Percentiles rank a stretch among this genome's conserved stretches.
phyloP scores from a whole-genome alignment of 2,329 filamentous ascomycete genomes.

The Diaporthe destruens region DNA sequence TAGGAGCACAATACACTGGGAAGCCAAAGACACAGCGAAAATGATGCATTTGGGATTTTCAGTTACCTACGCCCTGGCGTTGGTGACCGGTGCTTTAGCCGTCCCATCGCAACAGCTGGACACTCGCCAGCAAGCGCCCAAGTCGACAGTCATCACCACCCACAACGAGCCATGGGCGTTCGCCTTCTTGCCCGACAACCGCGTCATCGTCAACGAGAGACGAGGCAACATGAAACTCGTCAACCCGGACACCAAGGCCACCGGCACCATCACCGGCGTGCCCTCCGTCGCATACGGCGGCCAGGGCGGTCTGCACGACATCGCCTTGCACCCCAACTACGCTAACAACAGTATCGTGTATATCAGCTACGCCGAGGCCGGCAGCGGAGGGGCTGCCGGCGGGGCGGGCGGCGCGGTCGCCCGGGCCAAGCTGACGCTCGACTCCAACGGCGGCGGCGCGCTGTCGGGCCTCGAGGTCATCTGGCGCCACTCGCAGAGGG shows the following conservation, averaged over 20 bases:
- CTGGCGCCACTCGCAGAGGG: constrained; percentile 51
- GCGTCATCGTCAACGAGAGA: constrained; percentile 51
- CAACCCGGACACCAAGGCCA: constrained; percentile 48
- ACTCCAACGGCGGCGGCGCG: constrained; percentile 49
- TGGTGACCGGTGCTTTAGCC: constrained; percentile 48
- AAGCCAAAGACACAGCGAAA: constrained; percentile 44
- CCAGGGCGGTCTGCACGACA: constrained; percentile 51
- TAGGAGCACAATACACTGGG: constrained; percentile 32
- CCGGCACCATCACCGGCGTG: constrained; percentile 50
- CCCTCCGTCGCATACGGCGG: constrained; percentile 50
- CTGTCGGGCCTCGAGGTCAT: constrained; percentile 49
- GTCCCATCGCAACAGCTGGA: constrained; percentile 47
- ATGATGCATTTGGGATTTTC: constrained; percentile 50
- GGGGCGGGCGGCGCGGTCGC: constrained; percentile 49
- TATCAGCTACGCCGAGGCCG: constrained; percentile 51
- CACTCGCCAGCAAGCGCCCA: constrained; percentile 49
- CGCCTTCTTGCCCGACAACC: constrained; percentile 51
- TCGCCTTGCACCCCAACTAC: constrained; percentile 52
- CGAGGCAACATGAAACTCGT: constrained; percentile 49
- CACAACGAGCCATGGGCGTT: constrained; percentile 49
- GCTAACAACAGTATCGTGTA: constrained; percentile 50
- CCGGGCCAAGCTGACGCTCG: constrained; percentile 49
- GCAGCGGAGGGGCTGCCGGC: constrained; percentile 38
- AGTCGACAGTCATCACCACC: constrained; percentile 43
- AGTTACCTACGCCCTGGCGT: constrained; percentile 48